Conservation (phyloP, 2,329 filamentous ascomycete species). For the Neodidymelliopsis sp. region DNA sequence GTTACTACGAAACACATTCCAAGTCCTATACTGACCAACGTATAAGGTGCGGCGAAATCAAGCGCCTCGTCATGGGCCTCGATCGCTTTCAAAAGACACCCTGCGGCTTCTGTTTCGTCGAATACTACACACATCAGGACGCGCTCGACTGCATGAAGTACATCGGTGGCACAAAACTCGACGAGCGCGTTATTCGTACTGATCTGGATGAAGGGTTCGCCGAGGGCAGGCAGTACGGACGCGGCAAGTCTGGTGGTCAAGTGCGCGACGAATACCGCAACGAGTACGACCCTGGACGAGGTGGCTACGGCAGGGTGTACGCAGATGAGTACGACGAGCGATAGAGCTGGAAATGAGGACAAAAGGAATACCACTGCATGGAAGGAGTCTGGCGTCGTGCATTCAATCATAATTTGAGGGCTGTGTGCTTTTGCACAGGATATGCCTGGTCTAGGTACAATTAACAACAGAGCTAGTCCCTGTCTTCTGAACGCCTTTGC, state of each 20-base stretch:
- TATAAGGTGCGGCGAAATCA: slow-evolving; percentile 82
- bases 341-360: slow-evolving; percentile 4
- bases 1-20: slow-evolving; percentile 42
- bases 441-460: slow-evolving; percentile 18
- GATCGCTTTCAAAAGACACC: slow-evolving; percentile 97
- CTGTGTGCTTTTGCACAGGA: slow-evolving; percentile 9
- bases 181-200: slow-evolving; percentile 94
- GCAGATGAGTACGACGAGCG: slow-evolving; percentile 44
- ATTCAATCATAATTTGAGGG: slow-evolving; percentile 8
- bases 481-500: slow-evolving; percentile 9
- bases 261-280: slow-evolving; percentile 97
- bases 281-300: slow-evolving; percentile 93
- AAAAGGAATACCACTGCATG: slow-evolving; percentile 22
- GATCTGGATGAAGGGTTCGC: slow-evolving; percentile 96
- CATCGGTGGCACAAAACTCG: slow-evolving; percentile 95
- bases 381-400: slow-evolving; percentile 27
- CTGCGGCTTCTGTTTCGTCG: slow-evolving; percentile 99
- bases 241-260: slow-evolving; percentile 94
- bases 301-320: slow-evolving; percentile 80
- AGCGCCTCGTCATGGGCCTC: slow-evolving; percentile 95
- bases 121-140: slow-evolving; percentile 98
- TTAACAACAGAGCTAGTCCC: slow-evolving; percentile 20
- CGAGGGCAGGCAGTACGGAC: slow-evolving; percentile 94
- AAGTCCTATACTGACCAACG: background rate
- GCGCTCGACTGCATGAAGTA: slow-evolving; percentile 99